Base-by-base conservation (phyloP, 768 basidiomycete genomes). In the Steccherinum ochraceum region DNA sequence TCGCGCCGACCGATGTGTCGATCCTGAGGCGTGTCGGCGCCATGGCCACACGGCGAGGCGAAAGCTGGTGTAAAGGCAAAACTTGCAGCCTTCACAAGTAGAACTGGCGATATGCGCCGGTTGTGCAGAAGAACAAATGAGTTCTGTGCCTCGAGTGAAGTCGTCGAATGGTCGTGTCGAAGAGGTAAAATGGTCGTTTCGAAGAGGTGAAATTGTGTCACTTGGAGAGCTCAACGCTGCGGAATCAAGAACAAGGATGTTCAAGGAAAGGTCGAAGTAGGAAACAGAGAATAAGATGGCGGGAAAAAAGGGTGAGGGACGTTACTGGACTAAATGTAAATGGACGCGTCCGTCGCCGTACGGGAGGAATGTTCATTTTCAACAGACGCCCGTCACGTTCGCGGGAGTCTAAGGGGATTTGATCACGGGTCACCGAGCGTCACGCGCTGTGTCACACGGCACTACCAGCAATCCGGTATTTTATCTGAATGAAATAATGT, bases 21-120 rank as follows among this genome's bases (percentile, higher is more conserved):
- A 69, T 69, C 25, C 58, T 59, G 41, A 69, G 67, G 27, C 53
- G 59, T 40, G 61, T 25, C 46, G 61, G 50, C 27, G 62, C 60
- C 64, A 65, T 65, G 19, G 49, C 44, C 46, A 39, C 21, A 21
- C 44, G 30, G 16, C 16, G 3, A 16, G 43, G 24, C 20, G 12
- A 47, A n/a, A 48, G 48, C 45, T 25, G 47, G 23, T 25, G 30
- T 44, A 23, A 52, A 51, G 56, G 49, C 23, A 55, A 51, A 53
- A 53, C 44, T 40, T 25, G 46, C 27, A 25, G 55, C 35, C 25
- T 41, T n/a, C n/a, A n/a, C n/a, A n/a, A n/a, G n/a, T n/a, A n/a
- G n/a, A n/a, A n/a, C n/a, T n/a, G n/a, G n/a, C n/a, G n/a, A n/a
- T n/a, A n/a, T n/a, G n/a, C n/a, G n/a, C n/a, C n/a, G n/a, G n/a